These are phyloP conservation scores for Ambispora gerdemannii DNA, from an alignment of 192 early-diverging fungal species.

Conservation along the genomic window DNA sequence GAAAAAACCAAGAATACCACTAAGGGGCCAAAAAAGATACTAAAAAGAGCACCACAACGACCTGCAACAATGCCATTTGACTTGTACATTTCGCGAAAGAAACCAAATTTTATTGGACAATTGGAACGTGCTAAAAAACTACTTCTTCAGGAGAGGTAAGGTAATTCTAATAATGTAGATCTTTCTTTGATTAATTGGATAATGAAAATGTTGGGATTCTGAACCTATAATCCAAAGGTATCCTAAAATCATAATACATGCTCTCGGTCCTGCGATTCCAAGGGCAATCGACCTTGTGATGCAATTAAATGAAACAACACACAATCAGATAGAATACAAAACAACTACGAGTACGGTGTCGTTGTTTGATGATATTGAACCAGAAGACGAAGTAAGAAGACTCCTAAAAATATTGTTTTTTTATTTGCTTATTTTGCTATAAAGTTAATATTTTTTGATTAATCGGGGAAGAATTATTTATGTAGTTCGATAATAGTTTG, in stretches of 20 bases:
- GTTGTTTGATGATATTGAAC: constrained; percentile 77
- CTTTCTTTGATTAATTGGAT: background rate
- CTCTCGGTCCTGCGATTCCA: constrained; percentile 72
- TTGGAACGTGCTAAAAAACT: constrained; percentile 64
- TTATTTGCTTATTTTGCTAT: background rate
- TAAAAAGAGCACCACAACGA: constrained; percentile 59
- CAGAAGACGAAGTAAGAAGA: constrained; percentile 60
- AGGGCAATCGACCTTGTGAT: constrained; percentile 66
- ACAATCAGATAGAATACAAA: constrained; percentile 58
- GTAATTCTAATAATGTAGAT: too few relatives aligned
- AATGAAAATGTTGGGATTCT: background rate
- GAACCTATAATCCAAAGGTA: constrained; percentile 34
- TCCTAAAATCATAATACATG: constrained; percentile 68
- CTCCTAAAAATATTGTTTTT: background rate
- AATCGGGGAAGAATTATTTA: too few relatives aligned
- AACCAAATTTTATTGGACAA: constrained; percentile 58
- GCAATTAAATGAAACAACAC: constrained; percentile 53
- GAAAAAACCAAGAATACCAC: too few relatives aligned
- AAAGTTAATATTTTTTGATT: background rate
- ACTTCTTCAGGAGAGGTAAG: constrained; percentile 57
- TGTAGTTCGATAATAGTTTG: too few relatives aligned
- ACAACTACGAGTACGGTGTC: constrained; percentile 65
- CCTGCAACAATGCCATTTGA: constrained; percentile 65
- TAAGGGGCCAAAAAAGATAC: too few relatives aligned
- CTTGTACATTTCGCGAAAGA: constrained; percentile 76